A percentile compares a stretch with the other conserved stretches of the same genome.
Conservation (phyloP, 768 basidiomycete species). For the Tulasnella sp. region DNA sequence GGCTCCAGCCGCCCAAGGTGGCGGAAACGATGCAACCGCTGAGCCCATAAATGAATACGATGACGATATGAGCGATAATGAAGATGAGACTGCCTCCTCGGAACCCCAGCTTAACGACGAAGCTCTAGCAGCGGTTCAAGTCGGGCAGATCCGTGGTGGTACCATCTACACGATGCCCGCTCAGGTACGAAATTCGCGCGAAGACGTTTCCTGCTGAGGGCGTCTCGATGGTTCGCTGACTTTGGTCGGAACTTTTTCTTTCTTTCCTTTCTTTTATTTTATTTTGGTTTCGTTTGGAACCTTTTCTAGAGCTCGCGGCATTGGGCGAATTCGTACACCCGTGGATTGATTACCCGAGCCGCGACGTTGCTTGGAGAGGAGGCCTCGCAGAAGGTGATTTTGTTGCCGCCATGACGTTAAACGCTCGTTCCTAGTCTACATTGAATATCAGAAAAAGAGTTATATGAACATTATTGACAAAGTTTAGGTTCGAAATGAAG, state of each 20-base stretch:
- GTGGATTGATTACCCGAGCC: slow-evolving; percentile 2
- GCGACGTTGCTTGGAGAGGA: slow-evolving; percentile 16
- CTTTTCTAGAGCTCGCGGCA: background rate
- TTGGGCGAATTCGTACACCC: background rate
- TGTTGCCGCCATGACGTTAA: background rate
- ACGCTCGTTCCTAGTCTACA: background rate
- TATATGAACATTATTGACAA: no score
- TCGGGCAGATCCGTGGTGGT: slow-evolving; percentile 1
- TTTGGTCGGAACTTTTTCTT: no score
- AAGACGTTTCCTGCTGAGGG: no score
- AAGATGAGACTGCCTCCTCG: background rate
- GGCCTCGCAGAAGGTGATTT: background rate
- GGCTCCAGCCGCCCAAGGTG: background rate
- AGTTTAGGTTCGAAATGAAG: no score
- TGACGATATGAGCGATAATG: background rate
- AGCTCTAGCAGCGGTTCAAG: background rate
- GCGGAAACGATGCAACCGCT: background rate
- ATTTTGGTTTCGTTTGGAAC: no score
- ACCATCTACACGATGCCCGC: slow-evolving; percentile 7
- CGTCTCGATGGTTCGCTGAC: no score
- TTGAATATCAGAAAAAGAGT: background rate
- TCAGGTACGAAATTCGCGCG: slow-evolving; percentile 9
- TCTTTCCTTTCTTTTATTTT: no score
- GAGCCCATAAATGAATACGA: background rate
- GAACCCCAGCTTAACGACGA: background rate